Base-by-base conservation (phyloP, 805 yeast genomes). In the Nakazawaea ernobii region DNA sequence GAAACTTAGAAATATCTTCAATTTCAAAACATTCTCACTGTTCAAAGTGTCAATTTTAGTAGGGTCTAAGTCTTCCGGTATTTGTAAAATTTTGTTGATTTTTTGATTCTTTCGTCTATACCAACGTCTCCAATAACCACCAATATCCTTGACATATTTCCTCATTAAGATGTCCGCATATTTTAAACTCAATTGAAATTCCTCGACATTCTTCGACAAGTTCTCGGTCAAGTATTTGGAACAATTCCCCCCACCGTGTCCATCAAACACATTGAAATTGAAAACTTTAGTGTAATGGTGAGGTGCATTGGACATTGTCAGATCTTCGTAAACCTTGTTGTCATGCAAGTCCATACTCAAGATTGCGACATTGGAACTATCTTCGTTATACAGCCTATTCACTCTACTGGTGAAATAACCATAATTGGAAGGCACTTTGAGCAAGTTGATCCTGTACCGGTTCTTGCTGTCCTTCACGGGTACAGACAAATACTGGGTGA, bases 201-300 rank as follows among this genome's bases (percentile, higher is more conserved):
- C 56, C 53, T 80, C 95, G 59, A 77, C 77, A 56, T 62, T 72
- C 53, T 59, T 60, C 47, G 73, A 80, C 29, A 94, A 69, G 46
- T 80, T 69, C 3, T 71, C 63, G 17, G 73, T 66, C 10, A 91
- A 68, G 57, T 75, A 85, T 24, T 69, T 73, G 40, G 90, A 74
- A 56, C 96, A 87, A 46, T 82, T 82, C 24, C 71, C 73, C 20
- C 96, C 95, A 7, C 98, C 99, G 66, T 94, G 99, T 8, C 99
- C 99, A 66, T 94, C 99, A 63, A 86, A 90, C 1, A 94, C 75
- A 40, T 80, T 79, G 57, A 87, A 82, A 54, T 79, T 80, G 66
- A 92, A 86, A 15, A 82, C 80, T 43, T 67, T 55, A 24, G 54
- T 51, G 27, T 17, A 32, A 38, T 53, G 27, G 17, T 13, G 20